Percentiles rank a stretch among this genome's conserved stretches.
Evolutionary conservation across 2,329 filamentous ascomycete genomes (phyloP).

Genomic region (Fusarium sp.): DNA sequence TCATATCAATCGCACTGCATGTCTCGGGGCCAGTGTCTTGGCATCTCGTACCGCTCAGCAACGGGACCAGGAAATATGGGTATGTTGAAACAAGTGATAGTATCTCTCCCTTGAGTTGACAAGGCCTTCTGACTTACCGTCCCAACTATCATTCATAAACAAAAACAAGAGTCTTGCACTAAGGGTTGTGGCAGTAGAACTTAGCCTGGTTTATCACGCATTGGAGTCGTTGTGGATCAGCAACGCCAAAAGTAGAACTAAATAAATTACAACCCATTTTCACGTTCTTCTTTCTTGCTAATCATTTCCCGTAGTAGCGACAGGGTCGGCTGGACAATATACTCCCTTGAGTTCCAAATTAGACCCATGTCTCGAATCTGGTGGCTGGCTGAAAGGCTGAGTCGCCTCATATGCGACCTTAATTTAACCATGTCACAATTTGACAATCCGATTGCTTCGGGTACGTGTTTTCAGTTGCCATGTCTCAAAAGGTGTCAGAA

Average conservation of each 20-base stretch:
- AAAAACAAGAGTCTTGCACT: too few species aligned
- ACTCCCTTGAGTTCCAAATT: not conserved
- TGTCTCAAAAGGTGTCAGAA: not conserved
- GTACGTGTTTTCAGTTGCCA: not conserved
- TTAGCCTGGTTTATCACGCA: not conserved
- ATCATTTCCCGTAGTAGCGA: not conserved
- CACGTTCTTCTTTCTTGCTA: not conserved
- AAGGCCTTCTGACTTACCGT: too few species aligned
- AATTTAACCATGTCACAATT: slow-evolving; percentile 1
- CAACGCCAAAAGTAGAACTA: too few species aligned
- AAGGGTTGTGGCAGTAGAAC: too few species aligned
- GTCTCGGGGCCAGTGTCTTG: not conserved
- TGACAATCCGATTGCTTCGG: not conserved
- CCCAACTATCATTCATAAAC: not conserved
- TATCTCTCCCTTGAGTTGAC: too few species aligned
- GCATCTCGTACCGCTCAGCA: not conserved
- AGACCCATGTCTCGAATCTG: not conserved
- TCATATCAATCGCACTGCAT: not conserved
- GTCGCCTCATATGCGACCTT: not conserved
- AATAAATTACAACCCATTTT: not conserved
- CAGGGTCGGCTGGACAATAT: not conserved
- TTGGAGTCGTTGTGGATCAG: too few species aligned
- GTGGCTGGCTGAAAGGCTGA: not conserved
- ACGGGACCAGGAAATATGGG: not conserved
- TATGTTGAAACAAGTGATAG: too few species aligned